Evolutionary conservation across 2,329 filamentous ascomycete species (phyloP).

Genomic region (Penicillium sp.): DNA sequence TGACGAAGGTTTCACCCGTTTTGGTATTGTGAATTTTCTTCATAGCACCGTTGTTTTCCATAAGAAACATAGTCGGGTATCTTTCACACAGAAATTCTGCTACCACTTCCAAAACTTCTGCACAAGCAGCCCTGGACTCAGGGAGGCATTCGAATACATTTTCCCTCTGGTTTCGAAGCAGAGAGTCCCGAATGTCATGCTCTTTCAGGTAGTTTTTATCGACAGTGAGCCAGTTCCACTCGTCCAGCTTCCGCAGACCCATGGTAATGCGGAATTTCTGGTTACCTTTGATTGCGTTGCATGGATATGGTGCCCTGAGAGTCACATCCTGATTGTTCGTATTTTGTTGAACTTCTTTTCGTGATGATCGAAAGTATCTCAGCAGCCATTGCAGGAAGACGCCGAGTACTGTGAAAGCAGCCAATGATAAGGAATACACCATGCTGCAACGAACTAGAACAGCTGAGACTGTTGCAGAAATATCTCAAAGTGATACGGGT

Average conservation of each 20-base stretch:
- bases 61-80: constrained; percentile 44
- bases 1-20: constrained; percentile 41
- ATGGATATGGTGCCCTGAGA: constrained; percentile 34
- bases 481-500: background rate
- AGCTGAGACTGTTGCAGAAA: background rate
- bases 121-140: constrained; percentile 43
- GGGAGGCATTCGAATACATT: constrained; percentile 46
- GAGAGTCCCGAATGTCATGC: constrained; percentile 37
- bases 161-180: constrained; percentile 36
- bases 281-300: constrained; percentile 35
- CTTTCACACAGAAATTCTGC: constrained; percentile 41
- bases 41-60: constrained; percentile 21
- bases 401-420: constrained; percentile 26
- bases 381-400: constrained; percentile 24
- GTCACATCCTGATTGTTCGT: constrained; percentile 25
- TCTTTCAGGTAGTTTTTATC: constrained; percentile 45
- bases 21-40: constrained; percentile 41
- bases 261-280: constrained; percentile 44
- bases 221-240: constrained; percentile 47
- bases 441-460: constrained; percentile 18
- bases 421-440: constrained; percentile 31
- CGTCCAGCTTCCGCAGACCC: constrained; percentile 45
- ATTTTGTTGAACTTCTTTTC: constrained; percentile 1
- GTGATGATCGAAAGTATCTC: constrained; percentile 14
- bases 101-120: constrained; percentile 46